Conservation (phyloP, 2,329 filamentous ascomycete genomes). For the Colletotrichum neosansevieriae region DNA sequence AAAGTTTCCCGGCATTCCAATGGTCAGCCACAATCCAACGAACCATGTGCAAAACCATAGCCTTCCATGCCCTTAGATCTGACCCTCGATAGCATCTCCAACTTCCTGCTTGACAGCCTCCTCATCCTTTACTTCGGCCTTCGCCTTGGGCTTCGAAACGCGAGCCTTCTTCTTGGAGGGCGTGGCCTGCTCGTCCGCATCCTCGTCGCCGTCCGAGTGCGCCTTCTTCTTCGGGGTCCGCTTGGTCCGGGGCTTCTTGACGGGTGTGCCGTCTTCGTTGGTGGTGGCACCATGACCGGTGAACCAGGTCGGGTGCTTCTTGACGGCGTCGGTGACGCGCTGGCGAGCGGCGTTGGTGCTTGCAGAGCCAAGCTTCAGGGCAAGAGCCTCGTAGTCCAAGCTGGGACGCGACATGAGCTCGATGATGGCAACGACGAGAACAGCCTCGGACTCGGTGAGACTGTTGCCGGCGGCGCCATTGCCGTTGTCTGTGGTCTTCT, state of each 20-base stretch:
- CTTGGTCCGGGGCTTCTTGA: not conserved
- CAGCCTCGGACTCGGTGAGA: slow-evolving; percentile 6
- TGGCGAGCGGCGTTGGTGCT: slow-evolving; percentile 24
- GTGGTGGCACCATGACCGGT: not conserved
- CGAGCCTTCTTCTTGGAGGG: slow-evolving; percentile 15
- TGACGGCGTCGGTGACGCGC: slow-evolving; percentile 7
- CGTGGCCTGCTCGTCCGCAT: slow-evolving; percentile 1
- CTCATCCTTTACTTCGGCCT: not conserved
- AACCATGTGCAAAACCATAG: too few relatives aligned
- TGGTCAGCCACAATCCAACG: too few relatives aligned
- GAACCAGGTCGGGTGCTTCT: slow-evolving; percentile 21
- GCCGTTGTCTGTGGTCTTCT: not conserved
- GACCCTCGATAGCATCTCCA: not conserved
- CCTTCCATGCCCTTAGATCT: not conserved
- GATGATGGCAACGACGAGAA: slow-evolving; percentile 2
- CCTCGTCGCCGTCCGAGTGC: not conserved
- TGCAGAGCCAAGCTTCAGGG: slow-evolving; percentile 15
- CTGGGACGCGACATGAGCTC: slow-evolving; percentile 11
- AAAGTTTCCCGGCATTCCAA: too few relatives aligned
- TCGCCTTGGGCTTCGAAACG: not conserved
- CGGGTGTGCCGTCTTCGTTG: not conserved
- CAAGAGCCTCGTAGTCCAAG: slow-evolving; percentile 15
- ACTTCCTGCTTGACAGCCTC: not conserved
- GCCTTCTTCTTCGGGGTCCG: slow-evolving; percentile 8
- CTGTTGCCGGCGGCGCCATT: not conserved